A percentile compares a stretch with the other conserved stretches of the same genome.
Evolutionary conservation across 352 stramenopile genomes (phyloP).

Genomic region (Phytophthora hybrid): DNA sequence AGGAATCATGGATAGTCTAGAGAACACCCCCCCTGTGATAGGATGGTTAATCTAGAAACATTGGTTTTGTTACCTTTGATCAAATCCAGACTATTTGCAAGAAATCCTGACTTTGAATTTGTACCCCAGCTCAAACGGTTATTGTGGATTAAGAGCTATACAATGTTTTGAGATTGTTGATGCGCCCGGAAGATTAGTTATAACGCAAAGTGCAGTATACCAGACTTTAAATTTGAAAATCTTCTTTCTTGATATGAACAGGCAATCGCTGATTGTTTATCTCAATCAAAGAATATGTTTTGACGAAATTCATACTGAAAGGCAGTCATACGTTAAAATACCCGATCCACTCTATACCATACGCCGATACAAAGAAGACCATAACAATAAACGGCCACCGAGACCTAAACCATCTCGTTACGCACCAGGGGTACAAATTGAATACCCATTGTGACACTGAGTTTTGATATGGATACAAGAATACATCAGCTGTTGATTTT

Average conservation of each 20-base stretch:
- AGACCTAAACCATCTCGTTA: not conserved
- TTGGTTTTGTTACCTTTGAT: not conserved
- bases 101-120: not conserved
- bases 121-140: not conserved
- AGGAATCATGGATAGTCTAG: not conserved
- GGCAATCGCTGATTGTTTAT: not conserved
- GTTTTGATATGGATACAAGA: not conserved
- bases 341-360: not conserved
- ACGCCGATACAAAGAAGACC: not conserved
- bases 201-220: not conserved
- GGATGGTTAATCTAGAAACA: not conserved
- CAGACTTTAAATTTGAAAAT: not conserved
- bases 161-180: not conserved
- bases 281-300: not conserved
- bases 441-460: not conserved
- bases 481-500: not conserved
- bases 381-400: not conserved
- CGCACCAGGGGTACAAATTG: not conserved
- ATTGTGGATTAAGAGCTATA: not conserved
- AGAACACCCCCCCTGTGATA: not conserved
- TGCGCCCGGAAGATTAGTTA: not conserved
- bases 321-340: not conserved
- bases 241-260: not conserved
- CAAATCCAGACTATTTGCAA: not conserved
- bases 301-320: not conserved